These are phyloP conservation scores for Sphagnum magellanicum DNA, from an alignment of 228 moss, liverwort and hornwort genomes.

Conservation along the genomic window DNA sequence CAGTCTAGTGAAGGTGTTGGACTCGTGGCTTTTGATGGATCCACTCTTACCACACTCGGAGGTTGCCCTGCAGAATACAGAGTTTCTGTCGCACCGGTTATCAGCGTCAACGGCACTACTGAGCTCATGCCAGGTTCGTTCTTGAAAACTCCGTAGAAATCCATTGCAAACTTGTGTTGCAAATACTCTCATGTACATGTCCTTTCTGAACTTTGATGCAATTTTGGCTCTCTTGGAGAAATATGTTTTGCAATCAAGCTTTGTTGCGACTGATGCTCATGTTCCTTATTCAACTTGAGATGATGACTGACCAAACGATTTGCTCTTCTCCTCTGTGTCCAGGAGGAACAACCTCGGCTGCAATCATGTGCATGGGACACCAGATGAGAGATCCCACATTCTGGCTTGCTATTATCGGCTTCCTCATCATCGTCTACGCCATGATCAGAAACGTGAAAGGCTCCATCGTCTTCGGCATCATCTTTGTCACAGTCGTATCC, in stretches of 20 bases:
- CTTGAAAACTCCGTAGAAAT: too few relatives aligned
- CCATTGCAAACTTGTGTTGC: too few relatives aligned
- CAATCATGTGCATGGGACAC: conserved; percentile 65
- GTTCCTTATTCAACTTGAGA: too few relatives aligned
- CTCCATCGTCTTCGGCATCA: conserved; percentile 84
- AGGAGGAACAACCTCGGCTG: conserved; percentile 60
- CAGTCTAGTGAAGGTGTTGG: conserved; percentile 85
- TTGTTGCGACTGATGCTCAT: too few relatives aligned
- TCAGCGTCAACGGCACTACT: conserved; percentile 56
- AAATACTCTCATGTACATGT: too few relatives aligned
- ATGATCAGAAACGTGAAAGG: conserved; percentile 79
- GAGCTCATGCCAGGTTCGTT: conserved; percentile 36
- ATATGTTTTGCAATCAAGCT: too few relatives aligned
- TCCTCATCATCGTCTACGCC: conserved; percentile 74
- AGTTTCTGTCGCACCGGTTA: conserved; percentile 57
- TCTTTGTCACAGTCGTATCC: conserved; percentile 84
- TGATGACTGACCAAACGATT: too few relatives aligned
- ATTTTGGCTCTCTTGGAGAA: too few relatives aligned
- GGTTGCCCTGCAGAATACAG: conserved; percentile 69
- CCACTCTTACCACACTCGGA: conserved; percentile 74
- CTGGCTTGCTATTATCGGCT: conserved; percentile 83
- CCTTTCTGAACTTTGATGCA: too few relatives aligned
- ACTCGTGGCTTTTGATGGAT: conserved; percentile 49
- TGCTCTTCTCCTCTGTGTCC: background rate
- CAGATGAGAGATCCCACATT: conserved; percentile 89